A percentile compares a stretch with the other conserved stretches of the same genome.
Conservation (phyloP, 2,329 filamentous ascomycete species). For the Penicillium sp. region DNA sequence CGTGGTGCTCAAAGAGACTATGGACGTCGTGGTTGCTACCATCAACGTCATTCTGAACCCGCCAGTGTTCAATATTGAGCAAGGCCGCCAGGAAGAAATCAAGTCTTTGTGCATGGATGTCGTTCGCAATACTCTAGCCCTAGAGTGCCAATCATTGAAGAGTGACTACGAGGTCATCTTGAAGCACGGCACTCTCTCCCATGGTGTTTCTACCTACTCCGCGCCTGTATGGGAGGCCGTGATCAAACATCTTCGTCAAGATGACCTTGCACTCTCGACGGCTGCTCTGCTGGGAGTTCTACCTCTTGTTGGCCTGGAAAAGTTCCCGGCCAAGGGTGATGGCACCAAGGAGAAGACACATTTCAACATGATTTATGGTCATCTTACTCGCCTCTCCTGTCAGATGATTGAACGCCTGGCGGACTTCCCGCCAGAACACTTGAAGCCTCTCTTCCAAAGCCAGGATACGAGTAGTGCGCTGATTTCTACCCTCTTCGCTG, state of each 20-base stretch:
- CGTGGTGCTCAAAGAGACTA: conserved; percentile 53
- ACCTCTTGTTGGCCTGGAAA: conserved; percentile 74
- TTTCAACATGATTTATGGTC: conserved; percentile 75
- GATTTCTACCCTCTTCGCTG: conserved; percentile 78
- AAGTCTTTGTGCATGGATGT: conserved; percentile 64
- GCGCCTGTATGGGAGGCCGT: conserved; percentile 78
- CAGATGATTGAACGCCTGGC: conserved; percentile 77
- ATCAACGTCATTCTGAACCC: conserved; percentile 63
- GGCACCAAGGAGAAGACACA: conserved; percentile 59
- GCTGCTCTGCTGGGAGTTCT: conserved; percentile 72
- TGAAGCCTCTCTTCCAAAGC: conserved; percentile 71
- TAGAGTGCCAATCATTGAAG: conserved; percentile 72
- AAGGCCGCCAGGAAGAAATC: conserved; percentile 56
- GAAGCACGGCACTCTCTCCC: conserved; percentile 63
- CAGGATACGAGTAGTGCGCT: conserved; percentile 72
- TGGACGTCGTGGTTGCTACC: conserved; percentile 52
- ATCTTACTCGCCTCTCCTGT: conserved; percentile 66
- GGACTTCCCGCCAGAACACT: conserved; percentile 70
- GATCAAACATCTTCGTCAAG: conserved; percentile 66
- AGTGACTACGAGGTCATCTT: conserved; percentile 71
- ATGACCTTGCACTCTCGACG: conserved; percentile 72
- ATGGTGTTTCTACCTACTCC: conserved; percentile 70
- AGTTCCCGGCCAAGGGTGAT: conserved; percentile 60
- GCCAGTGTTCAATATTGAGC: conserved; percentile 53
- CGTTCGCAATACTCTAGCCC: conserved; percentile 66